Conservation (phyloP, 805 yeast species). For the Myxozyma sirexii region DNA sequence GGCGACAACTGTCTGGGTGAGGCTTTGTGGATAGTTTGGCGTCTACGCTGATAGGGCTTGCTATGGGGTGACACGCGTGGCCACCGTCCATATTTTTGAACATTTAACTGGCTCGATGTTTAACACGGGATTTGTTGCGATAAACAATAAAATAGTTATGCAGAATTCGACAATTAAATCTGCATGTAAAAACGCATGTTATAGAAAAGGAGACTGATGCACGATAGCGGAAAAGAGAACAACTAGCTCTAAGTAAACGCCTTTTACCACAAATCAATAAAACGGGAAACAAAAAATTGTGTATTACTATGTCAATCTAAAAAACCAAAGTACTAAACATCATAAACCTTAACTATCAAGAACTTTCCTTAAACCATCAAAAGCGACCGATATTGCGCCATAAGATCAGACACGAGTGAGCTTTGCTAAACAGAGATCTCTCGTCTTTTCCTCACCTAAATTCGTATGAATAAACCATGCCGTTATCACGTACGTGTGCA, state of each 20-base stretch:
- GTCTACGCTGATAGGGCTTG: neutral
- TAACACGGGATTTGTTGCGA: no score
- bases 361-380: neutral
- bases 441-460: slow-evolving; percentile 22
- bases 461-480: slow-evolving; percentile 29
- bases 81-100: neutral
- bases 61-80: neutral
- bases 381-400: neutral
- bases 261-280: no score
- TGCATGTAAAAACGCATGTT: neutral
- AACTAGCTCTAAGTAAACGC: no score
- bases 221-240: neutral
- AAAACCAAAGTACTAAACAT: neutral
- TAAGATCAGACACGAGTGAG: neutral
- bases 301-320: neutral
- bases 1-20: neutral
- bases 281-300: no score
- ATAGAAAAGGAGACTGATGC: neutral
- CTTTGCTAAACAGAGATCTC: neutral
- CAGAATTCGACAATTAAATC: neutral
- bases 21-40: neutral
- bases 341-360: neutral
- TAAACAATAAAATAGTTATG: no score
- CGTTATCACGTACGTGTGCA: slow-evolving; percentile 33
- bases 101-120: no score